Conservation (phyloP, 805 yeast species). For the Metschnikowia rubicola region DNA sequence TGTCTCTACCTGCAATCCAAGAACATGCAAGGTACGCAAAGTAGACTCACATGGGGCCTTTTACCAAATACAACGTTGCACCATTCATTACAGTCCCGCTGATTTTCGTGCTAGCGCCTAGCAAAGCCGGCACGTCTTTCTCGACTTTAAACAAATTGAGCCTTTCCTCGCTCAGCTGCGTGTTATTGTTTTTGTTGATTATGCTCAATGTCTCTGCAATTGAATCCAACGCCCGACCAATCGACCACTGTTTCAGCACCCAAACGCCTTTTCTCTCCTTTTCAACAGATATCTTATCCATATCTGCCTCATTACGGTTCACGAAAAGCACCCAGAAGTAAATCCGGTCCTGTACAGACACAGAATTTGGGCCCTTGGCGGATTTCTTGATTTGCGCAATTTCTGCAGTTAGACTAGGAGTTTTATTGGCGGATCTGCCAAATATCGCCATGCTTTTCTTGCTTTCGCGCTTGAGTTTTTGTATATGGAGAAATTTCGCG, state of each 20-base stretch:
- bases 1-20: not conserved
- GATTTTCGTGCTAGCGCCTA: conserved; percentile 37
- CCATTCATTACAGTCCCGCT: conserved; percentile 43
- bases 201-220: conserved; percentile 47
- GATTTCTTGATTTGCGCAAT: conserved; percentile 38
- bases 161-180: conserved; percentile 37
- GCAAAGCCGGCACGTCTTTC: conserved; percentile 27
- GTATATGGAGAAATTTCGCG: conserved; percentile 16
- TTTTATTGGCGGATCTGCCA: conserved; percentile 3
- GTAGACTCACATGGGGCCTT: conserved; percentile 33
- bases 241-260: conserved; percentile 55
- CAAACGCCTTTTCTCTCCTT: conserved; percentile 36
- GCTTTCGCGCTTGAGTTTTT: conserved; percentile 16
- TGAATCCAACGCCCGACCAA: conserved; percentile 56
- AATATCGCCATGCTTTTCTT: conserved; percentile 6
- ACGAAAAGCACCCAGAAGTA: conserved; percentile 48
- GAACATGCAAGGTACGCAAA: not conserved
- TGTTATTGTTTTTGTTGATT: conserved; percentile 47
- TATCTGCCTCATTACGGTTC: conserved; percentile 27
- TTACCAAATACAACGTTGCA: conserved; percentile 49
- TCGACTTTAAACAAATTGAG: conserved; percentile 45
- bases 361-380: conserved; percentile 52
- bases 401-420: conserved; percentile 24
- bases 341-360: conserved; percentile 42
- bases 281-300: conserved; percentile 24